A percentile compares a stretch with the other conserved stretches of the same genome.
Evolutionary conservation across 2,329 filamentous ascomycete genomes (phyloP).

Genomic region (Colletotrichum liriopes): DNA sequence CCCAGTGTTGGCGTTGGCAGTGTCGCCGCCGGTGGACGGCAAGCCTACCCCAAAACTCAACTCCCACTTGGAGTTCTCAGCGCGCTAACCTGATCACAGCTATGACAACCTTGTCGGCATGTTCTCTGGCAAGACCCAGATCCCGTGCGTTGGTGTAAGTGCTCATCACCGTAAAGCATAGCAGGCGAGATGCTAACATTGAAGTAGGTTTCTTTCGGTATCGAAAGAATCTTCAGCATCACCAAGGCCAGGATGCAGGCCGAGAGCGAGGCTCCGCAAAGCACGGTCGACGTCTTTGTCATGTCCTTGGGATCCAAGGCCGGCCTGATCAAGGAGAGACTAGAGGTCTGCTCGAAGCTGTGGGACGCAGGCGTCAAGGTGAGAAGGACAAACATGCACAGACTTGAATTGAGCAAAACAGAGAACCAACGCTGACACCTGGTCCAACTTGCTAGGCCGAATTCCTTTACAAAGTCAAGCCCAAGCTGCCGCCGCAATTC

Average conservation of each 20-base stretch:
- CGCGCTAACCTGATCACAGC: slow-evolving; percentile 70
- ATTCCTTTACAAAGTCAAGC: slow-evolving; percentile 91
- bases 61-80: not conserved
- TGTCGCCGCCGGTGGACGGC: slow-evolving; percentile 79
- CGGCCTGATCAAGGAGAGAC: slow-evolving; percentile 86
- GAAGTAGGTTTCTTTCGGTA: slow-evolving; percentile 84
- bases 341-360: slow-evolving; percentile 81
- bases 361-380: slow-evolving; percentile 93
- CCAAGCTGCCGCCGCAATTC: slow-evolving; percentile 90
- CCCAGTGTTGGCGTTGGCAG: slow-evolving; percentile 89
- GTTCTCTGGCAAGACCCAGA: slow-evolving; percentile 88
- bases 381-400: slow-evolving; percentile 45
- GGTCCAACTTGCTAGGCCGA: slow-evolving; percentile 72
- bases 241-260: slow-evolving; percentile 83
- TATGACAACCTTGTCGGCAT: slow-evolving; percentile 96
- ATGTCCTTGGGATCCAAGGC: slow-evolving; percentile 95
- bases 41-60: slow-evolving; percentile 64
- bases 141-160: slow-evolving; percentile 82
- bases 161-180: not conserved
- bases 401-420: not conserved
- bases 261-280: slow-evolving; percentile 66
- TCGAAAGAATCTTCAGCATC: slow-evolving; percentile 94
- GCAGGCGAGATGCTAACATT: slow-evolving; percentile 51
- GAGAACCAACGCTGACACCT: slow-evolving; percentile 1
- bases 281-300: slow-evolving; percentile 88